Conservation (phyloP, 177 flowering plant species). For the Viscum album region DNA sequence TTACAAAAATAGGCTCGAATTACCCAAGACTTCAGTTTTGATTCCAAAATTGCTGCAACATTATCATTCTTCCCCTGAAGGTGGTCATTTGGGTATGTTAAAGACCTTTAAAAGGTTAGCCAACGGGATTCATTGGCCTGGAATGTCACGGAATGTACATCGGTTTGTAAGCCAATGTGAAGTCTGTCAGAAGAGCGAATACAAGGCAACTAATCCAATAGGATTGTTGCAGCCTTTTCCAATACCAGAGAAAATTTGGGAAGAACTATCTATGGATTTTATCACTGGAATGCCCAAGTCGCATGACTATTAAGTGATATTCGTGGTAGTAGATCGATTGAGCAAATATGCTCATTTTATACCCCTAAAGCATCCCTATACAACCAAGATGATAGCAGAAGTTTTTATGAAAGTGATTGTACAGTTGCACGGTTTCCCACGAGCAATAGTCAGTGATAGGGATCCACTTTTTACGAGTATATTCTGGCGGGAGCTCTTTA, state of each 20-base stretch:
- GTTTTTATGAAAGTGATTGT: not conserved
- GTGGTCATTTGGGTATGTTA: too few species aligned
- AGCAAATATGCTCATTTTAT: conserved; percentile 1
- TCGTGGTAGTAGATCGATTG: not conserved
- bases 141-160: not conserved
- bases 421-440: not conserved
- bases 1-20: too few species aligned
- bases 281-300: not conserved
- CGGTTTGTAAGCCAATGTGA: too few species aligned
- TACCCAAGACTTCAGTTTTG: too few species aligned
- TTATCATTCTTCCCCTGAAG: not conserved
- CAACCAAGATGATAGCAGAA: not conserved
- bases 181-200: not conserved
- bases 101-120: not conserved
- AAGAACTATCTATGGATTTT: not conserved
- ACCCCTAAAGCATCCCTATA: not conserved
- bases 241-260: not conserved
- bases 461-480: not conserved
- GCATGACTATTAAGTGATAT: not conserved
- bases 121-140: too few species aligned
- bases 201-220: not conserved
- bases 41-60: too few species aligned
- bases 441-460: not conserved
- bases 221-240: not conserved
- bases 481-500: not conserved